Evolutionary conservation across 179 eudicot genomes (phyloP).

Genomic region (Beta corolliflora): DNA sequence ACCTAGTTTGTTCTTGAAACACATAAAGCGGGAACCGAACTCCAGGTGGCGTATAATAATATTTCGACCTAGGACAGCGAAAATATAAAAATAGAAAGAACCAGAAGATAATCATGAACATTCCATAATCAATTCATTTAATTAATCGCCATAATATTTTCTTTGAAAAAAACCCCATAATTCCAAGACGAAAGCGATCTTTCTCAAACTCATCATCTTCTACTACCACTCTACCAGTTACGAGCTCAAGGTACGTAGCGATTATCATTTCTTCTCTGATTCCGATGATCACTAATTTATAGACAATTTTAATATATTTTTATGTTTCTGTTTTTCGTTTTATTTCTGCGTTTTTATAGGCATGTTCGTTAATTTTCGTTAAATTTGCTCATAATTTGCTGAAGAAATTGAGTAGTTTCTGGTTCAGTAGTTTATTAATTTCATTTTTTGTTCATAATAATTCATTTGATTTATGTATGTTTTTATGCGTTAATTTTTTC

Average conservation of each 20-base stretch:
- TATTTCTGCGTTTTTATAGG: constrained; percentile 1
- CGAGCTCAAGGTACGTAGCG: constrained; percentile 1
- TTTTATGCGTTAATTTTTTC: neutral
- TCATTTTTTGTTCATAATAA: neutral
- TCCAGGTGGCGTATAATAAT: neutral
- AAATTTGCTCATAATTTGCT: neutral
- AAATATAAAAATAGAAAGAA: neutral
- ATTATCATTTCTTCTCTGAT: neutral
- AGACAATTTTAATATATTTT: neutral
- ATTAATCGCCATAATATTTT: neutral
- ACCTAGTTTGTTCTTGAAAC: no score
- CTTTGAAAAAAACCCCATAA: neutral
- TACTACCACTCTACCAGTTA: neutral
- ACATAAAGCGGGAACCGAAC: neutral
- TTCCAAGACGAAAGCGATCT: no score
- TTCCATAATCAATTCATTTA: neutral
- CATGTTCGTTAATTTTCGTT: neutral
- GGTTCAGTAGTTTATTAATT: neutral
- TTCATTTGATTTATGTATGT: neutral
- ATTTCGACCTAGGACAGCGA: neutral
- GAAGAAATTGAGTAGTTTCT: no score
- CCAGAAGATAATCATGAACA: neutral
- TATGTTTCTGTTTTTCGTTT: neutral
- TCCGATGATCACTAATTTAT: neutral
- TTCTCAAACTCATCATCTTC: neutral